A percentile compares a stretch with the other conserved stretches of the same genome.
phyloP scores from a whole-genome alignment of 306 rosid species.

The Castanospermum australe region DNA sequence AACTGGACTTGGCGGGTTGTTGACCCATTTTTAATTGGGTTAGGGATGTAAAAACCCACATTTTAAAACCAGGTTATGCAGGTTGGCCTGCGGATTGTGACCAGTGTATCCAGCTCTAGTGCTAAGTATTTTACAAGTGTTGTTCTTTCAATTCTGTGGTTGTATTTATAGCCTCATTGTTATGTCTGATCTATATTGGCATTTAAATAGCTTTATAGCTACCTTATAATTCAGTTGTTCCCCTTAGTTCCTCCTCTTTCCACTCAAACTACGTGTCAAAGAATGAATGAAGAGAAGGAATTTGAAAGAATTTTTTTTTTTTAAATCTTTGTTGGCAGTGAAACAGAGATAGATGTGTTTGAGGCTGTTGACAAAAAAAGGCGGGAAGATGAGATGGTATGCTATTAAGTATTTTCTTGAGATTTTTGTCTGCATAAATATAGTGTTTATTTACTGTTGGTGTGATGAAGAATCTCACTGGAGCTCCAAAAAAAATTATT shows the following conservation, averaged over 20 bases:
- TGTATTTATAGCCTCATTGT: not conserved
- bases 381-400: constrained; percentile 77
- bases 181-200: not conserved
- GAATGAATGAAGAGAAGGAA: too few species aligned
- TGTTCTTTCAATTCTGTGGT: not conserved
- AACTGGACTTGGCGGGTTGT: too few species aligned
- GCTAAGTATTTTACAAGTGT: not conserved
- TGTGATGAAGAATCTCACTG: not conserved
- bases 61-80: too few species aligned
- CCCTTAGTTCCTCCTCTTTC: not conserved
- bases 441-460: constrained; percentile 3
- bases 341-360: constrained; percentile 88
- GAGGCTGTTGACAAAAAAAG: constrained; percentile 89
- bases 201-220: not conserved
- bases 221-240: not conserved
- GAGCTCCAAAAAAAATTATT: constrained; percentile 17
- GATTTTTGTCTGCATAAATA: constrained; percentile 4
- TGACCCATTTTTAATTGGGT: too few species aligned
- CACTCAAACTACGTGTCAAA: not conserved
- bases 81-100: too few species aligned
- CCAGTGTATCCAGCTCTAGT: too few species aligned
- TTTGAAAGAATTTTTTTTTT: too few species aligned
- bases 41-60: too few species aligned
- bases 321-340: constrained; percentile 68
- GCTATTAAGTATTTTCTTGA: constrained; percentile 24